phyloP scores from a whole-genome alignment of 2,329 filamentous ascomycete species.

The Diplodia corticola region DNA sequence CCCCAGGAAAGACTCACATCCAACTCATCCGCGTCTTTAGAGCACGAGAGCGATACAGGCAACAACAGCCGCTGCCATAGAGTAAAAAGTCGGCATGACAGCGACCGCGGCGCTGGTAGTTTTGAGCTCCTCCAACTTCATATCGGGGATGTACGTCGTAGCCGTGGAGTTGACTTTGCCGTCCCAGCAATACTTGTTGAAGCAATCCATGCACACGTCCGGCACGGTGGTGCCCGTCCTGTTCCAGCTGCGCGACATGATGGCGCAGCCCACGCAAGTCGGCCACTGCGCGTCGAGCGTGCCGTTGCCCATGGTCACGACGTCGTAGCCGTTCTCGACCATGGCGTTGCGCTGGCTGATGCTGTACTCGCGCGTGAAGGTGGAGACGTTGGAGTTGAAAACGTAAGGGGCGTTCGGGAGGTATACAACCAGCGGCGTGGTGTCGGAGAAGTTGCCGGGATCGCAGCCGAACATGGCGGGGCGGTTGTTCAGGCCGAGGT shows the following conservation, averaged over 20 bases:
- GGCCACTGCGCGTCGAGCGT: conserved; percentile 75
- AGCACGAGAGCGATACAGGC: background rate
- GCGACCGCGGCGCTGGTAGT: conserved; percentile 28
- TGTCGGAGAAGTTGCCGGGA: conserved; percentile 60
- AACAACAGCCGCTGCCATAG: background rate
- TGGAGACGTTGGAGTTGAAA: conserved; percentile 74
- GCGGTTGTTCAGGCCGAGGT: conserved; percentile 69
- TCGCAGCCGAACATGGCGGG: conserved; percentile 84
- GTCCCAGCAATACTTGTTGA: conserved; percentile 87
- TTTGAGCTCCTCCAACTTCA: conserved; percentile 28
- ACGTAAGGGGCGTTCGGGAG: conserved; percentile 83
- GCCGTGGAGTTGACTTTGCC: conserved; percentile 59
- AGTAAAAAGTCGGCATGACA: background rate
- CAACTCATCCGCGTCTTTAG: background rate
- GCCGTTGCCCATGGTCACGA: conserved; percentile 78
- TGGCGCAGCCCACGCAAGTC: conserved; percentile 83
- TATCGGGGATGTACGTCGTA: conserved; percentile 33
- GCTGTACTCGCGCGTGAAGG: conserved; percentile 68
- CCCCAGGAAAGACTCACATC: background rate
- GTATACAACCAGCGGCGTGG: conserved; percentile 77
- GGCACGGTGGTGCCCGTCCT: conserved; percentile 71
- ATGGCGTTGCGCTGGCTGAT: conserved; percentile 70
- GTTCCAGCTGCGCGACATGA: conserved; percentile 73
- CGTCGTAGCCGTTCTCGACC: conserved; percentile 83
- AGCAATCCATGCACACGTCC: conserved; percentile 72